Base-by-base conservation (phyloP, 129 eudicot genomes). In the Arctium minus region DNA sequence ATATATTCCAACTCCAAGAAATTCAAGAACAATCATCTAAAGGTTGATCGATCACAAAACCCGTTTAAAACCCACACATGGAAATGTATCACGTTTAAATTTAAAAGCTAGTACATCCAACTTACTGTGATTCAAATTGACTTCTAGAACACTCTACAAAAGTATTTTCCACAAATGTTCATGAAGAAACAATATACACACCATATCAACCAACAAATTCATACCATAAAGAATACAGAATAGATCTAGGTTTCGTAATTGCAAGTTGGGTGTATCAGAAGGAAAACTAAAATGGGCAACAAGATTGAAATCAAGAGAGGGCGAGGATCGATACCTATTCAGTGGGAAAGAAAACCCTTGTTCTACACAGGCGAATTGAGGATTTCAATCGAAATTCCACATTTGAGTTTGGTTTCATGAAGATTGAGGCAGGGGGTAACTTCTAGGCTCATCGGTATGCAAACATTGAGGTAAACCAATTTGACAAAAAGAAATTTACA, bases 341-440 rank as follows among this genome's bases (percentile, higher is more conserved):
- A 70, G 65, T 73, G 35, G 22, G 69, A 72, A 81, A 73, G 74
- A 73, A 81, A 81, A 81, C 79, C 85, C 85, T 81, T 42, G 62
- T 70, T 79, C 38, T 46, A 73, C 22, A 36, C 32, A 32, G 46
- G 48, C 33, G 46, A 78, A 27, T 6, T 79, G 40, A 68, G 74
- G 77, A 70, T 80, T 36, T 48, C 17, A 40, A 29, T 73, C 44
- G 69, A 53, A 30, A 77, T 37, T 77, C 53, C 35, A 73, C 77
- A 39, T 37, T 73, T 73, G 77, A 39, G 77, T 39, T 46, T 18
- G 77, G 77, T 39, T 73, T 73, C 77, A 40, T 67, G 8, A 2
- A 67, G 71, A 67, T 67, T 67, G 71, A 67, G 35, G 35, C 13
- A 2, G 17, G 77, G 77, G 77, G 77, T 67, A 73, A 29, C 35